These are phyloP conservation scores for Cetraspora pellucida DNA, from an alignment of 192 early-diverging fungal species.

Conservation along the genomic window DNA sequence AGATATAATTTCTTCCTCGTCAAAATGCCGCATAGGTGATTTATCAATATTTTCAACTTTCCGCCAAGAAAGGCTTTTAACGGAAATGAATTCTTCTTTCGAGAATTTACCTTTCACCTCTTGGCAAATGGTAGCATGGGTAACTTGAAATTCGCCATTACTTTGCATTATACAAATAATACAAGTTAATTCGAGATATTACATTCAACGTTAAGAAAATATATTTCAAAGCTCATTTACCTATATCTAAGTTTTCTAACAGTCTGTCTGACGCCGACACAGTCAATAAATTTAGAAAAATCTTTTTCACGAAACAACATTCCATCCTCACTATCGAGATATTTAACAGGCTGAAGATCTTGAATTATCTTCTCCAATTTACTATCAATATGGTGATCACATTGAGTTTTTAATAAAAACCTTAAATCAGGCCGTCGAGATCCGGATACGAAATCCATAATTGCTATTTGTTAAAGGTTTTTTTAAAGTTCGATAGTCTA, in stretches of 20 bases:
- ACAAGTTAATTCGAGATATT: not conserved
- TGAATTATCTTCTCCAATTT: not conserved
- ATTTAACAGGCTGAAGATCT: not conserved
- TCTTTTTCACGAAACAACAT: constrained; percentile 1
- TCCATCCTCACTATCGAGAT: not conserved
- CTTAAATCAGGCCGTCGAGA: constrained; percentile 4
- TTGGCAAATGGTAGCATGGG: not conserved
- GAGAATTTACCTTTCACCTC: not conserved
- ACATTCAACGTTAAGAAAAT: not conserved
- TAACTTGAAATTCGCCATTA: constrained; percentile 10
- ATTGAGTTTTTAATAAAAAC: constrained; percentile 19
- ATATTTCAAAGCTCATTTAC: too few species aligned
- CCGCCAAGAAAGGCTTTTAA: constrained; percentile 15
- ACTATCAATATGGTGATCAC: not conserved
- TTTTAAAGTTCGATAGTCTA: too few species aligned
- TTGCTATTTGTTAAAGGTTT: not conserved
- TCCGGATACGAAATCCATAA: constrained; percentile 21
- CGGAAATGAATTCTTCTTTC: not conserved
- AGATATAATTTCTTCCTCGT: constrained; percentile 1
- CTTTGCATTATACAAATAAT: not conserved
- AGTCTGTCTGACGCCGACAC: constrained; percentile 1
- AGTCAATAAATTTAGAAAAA: not conserved
- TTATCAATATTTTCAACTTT: constrained; percentile 16
- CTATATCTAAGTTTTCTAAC: not conserved
- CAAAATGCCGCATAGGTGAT: not conserved